Base-by-base conservation (phyloP, 1,284 basidiomycete genomes). In the Coriolopsis trogii region DNA sequence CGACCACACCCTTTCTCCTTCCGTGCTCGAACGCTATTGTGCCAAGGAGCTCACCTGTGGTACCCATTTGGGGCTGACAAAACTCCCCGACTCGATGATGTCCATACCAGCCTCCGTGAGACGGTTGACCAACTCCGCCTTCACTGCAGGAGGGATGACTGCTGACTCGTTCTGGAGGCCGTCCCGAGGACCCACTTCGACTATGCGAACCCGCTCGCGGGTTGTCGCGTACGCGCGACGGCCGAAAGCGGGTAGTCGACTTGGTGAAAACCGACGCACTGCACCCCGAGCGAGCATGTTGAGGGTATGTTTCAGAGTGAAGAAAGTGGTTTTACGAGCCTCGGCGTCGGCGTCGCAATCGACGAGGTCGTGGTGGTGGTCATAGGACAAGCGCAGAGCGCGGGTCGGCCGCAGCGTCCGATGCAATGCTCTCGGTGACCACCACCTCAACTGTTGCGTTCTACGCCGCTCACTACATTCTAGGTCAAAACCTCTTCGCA, bases 51-150 rank as follows among this genome's bases (percentile, higher is more conserved):
- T 53, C 56, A 88, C 92, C 80, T 95, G 91, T 0, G 93, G 94
- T 15, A 97, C 91, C 89, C 93, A 95, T 69, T 93, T 94, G 0
- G 89, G 88, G 67, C 91, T 91, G 49, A 98, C 95, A 65, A 97
- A 97, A 64, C 91, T 91, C 5, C 95, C 95, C 0, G 87, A 84
- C 72, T 98, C 95, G 58, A 98, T 88, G 48, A 77, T 82, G 48
- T 74, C 76, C 56, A 88, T 69, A 0, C 95, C 95, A 3, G 90
- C 85, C 8, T 72, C 66, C 5, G 81, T 82, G 4, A 98, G 82
- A 12, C 86, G 73, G 53, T 90, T 81, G 55, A 98, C 87, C 41
- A 98, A 80, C 60, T 91, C 87, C 36, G 87, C 82, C 70, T 96
- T 97, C 57, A 89, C 74, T 10, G 82, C 77, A 0, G 86, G 84